Conservation (phyloP, 352 stramenopile species). For the Pythium dissotocum region DNA sequence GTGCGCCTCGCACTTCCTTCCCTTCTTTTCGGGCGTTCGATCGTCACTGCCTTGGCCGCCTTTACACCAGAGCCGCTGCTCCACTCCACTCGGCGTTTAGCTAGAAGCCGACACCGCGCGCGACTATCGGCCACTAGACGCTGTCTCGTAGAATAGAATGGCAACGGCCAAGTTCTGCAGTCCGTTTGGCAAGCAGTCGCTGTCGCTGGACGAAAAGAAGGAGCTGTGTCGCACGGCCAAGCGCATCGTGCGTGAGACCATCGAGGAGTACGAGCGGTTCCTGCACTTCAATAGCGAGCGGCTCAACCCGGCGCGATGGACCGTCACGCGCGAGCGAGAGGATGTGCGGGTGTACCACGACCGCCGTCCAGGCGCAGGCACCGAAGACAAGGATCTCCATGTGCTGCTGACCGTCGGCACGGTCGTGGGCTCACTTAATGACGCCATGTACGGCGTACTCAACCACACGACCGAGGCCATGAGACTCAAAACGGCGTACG, state of each 20-base stretch:
- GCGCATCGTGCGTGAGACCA: conserved; percentile 50
- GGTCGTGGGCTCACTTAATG: conserved; percentile 51
- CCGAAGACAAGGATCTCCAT: conserved; percentile 23
- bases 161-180: conserved; percentile 34
- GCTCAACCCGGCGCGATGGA: conserved; percentile 43
- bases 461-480: conserved; percentile 45
- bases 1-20: not conserved
- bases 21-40: conserved; percentile 4
- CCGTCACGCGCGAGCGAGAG: conserved; percentile 45
- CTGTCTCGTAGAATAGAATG: conserved; percentile 2
- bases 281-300: conserved; percentile 39
- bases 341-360: conserved; percentile 56
- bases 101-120: not conserved
- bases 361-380: conserved; percentile 34
- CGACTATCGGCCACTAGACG: not conserved
- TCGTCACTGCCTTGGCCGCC: not conserved
- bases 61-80: not conserved
- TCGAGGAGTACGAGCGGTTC: conserved; percentile 55
- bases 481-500: conserved; percentile 61
- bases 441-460: conserved; percentile 64
- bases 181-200: conserved; percentile 49
- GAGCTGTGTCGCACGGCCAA: conserved; percentile 50
- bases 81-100: not conserved
- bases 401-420: conserved; percentile 37
- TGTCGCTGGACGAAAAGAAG: conserved; percentile 52